A percentile compares a stretch with the other conserved stretches of the same genome.
Conservation (phyloP, 768 basidiomycete genomes). For the Asterophora lycoperdoides region DNA sequence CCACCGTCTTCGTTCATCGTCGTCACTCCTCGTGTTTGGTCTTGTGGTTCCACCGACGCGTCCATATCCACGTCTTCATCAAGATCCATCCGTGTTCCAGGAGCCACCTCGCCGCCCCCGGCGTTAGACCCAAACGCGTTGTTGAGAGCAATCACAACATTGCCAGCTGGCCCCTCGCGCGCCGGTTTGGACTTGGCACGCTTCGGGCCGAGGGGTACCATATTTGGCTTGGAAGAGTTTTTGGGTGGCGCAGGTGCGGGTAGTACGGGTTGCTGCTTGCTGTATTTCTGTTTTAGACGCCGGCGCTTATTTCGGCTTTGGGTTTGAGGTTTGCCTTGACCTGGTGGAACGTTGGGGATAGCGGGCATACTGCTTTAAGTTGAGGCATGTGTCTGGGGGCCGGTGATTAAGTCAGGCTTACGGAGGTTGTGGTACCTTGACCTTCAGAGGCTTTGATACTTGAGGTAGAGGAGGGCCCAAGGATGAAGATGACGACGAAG, state of each 20-base stretch:
- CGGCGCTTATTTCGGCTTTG: slow-evolving; percentile 10
- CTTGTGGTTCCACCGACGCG: neutral
- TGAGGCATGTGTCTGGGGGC: neutral
- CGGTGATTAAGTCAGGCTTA: slow-evolving; percentile 7
- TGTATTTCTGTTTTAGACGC: slow-evolving; percentile 23
- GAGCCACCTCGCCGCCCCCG: slow-evolving; percentile 1
- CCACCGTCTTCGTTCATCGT: slow-evolving; percentile 15
- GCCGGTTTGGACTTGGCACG: neutral
- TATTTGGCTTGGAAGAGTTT: slow-evolving; percentile 39
- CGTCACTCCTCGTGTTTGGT: neutral
- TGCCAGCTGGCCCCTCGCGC: slow-evolving; percentile 2
- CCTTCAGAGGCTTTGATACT: slow-evolving; percentile 8
- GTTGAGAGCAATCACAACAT: slow-evolving; percentile 12
- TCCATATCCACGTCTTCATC: slow-evolving; percentile 14
- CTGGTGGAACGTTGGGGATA: slow-evolving; percentile 13
- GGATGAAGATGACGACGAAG: slow-evolving; percentile 21
- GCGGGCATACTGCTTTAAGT: neutral
- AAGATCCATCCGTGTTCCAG: slow-evolving; percentile 2
- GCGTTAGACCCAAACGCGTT: slow-evolving; percentile 8
- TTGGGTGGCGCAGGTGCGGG: slow-evolving; percentile 19
- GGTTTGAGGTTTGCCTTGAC: slow-evolving; percentile 15
- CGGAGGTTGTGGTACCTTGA: slow-evolving; percentile 6
- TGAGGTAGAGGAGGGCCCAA: slow-evolving; percentile 12
- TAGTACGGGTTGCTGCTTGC: slow-evolving; percentile 14
- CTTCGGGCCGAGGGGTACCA: slow-evolving; percentile 36